phyloP scores from a whole-genome alignment of 257 asterid species.

The Petunia axillaris region DNA sequence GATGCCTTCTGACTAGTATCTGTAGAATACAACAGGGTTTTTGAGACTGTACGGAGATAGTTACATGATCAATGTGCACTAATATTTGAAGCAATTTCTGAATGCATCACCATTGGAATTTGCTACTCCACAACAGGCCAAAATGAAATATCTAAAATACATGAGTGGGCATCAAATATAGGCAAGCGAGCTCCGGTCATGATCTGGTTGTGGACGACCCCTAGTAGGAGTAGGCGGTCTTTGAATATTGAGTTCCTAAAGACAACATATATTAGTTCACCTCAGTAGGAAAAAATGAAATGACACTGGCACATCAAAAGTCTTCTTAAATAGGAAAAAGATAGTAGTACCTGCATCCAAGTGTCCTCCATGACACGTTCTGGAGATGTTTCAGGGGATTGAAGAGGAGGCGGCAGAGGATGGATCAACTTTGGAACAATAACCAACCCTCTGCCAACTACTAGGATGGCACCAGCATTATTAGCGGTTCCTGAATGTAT shows the following conservation, averaged over 20 bases:
- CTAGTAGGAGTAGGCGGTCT: slow-evolving; percentile 98
- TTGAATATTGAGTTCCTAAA: slow-evolving; percentile 94
- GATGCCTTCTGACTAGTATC: slow-evolving; percentile 15
- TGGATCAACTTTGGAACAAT: slow-evolving; percentile 94
- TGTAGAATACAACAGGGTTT: not conserved
- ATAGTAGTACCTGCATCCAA: slow-evolving; percentile 91
- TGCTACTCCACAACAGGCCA: not conserved
- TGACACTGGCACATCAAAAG: not conserved
- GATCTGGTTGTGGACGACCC: slow-evolving; percentile 96
- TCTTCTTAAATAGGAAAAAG: not conserved
- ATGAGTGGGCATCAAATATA: slow-evolving; percentile 54
- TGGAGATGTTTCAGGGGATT: slow-evolving; percentile 95
- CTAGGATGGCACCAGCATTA: slow-evolving; percentile 97
- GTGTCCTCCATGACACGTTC: slow-evolving; percentile 78
- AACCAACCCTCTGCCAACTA: slow-evolving; percentile 91
- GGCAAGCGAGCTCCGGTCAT: slow-evolving; percentile 86
- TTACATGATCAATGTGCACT: not conserved
- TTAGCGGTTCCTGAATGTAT: slow-evolving; percentile 83
- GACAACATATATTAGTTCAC: slow-evolving; percentile 19
- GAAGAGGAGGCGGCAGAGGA: slow-evolving; percentile 96
- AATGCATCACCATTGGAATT: not conserved
- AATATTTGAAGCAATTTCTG: slow-evolving; percentile 6
- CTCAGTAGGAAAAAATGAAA: not conserved
- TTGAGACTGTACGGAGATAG: not conserved
- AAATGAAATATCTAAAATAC: not conserved